Base-by-base conservation (phyloP, 352 stramenopile genomes). In the Peronospora destructor region DNA sequence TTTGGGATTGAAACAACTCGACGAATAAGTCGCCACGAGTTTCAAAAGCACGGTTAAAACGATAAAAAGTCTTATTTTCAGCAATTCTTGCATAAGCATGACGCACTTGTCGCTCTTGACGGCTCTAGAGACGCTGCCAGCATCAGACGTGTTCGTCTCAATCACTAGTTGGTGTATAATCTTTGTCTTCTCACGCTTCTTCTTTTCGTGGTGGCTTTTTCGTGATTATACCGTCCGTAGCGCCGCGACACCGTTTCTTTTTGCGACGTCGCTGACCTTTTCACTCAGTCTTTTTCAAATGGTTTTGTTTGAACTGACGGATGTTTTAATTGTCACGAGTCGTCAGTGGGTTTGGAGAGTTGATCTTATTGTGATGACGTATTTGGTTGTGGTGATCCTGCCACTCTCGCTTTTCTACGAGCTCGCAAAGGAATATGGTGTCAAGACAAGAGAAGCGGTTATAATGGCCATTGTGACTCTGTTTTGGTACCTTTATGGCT, bases 131-230 rank as follows among this genome's bases (percentile, higher is more conserved):
- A 37, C 30, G 53, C 51, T 85, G 40, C 66, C 69, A 4, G 11
- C 37, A 39, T 36, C 35, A 23, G 76, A 84, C 43, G 46, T 50
- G 34, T 37, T 34, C 25, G 10, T 74, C n/a, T 49, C 65, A 10
- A 21, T 64, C 7, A 49, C 45, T 32, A 84, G 73, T 44, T 87
- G 73, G 72, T 44, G 75, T 26, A 36, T 64, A 5, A 68, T 78
- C 45, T 87, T 90, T 64, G 17, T 74, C 6, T 87, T 88, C 44
- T 74, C 81, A 34, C 77, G 78, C 25, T 68, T 76, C 45, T 92
- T 92, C 67, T 90, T 92, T 67, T 72, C 78, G 16, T 78, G 67
- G 70, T 90, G 81, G 78, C 70, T 92, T 38, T 90, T 92, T 59
- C 76, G 75, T 11, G 81, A 92, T 61, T 92, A 92, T 47, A 76